Percentiles rank a stretch among this genome's conserved stretches.
Evolutionary conservation across 2,329 filamentous ascomycete genomes (phyloP).

Genomic region (Colletotrichum musicola): DNA sequence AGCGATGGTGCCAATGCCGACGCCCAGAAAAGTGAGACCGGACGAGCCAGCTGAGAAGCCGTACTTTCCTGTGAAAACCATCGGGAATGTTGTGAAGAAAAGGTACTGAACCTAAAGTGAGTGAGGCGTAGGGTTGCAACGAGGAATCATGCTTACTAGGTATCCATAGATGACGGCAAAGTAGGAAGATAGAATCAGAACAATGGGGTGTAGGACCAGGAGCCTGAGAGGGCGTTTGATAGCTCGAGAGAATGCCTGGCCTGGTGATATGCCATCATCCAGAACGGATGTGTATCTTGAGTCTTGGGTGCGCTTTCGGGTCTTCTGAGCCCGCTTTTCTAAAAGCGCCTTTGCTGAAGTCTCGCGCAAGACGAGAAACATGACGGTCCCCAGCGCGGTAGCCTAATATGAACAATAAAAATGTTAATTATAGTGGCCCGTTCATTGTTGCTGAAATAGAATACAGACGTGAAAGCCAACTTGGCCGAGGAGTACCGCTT

Average conservation of each 20-base stretch:
- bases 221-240: conserved; percentile 60
- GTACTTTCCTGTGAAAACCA: conserved; percentile 52
- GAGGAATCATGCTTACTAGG: conserved; percentile 28
- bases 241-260: conserved; percentile 47
- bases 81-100: conserved; percentile 56
- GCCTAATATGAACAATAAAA: conserved; percentile 45
- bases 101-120: conserved; percentile 54
- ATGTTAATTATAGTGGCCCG: conserved; percentile 27
- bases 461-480: too few relatives aligned
- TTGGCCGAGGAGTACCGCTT: not conserved
- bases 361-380: conserved; percentile 58
- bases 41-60: conserved; percentile 44
- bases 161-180: conserved; percentile 52
- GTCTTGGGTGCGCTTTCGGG: conserved; percentile 51
- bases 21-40: conserved; percentile 63
- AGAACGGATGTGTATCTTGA: conserved; percentile 38
- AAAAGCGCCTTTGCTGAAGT: conserved; percentile 63
- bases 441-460: not conserved
- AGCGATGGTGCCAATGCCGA: conserved; percentile 49
- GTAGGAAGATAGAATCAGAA: conserved; percentile 58
- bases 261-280: conserved; percentile 31
- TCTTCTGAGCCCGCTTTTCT: conserved; percentile 60
- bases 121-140: not conserved
- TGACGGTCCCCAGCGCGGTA: conserved; percentile 50
- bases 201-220: conserved; percentile 64